A percentile compares a stretch with the other conserved stretches of the same genome.
These are phyloP conservation scores for Claviceps pusilla DNA, from an alignment of 2,329 filamentous ascomycete species.

Conservation along the genomic window DNA sequence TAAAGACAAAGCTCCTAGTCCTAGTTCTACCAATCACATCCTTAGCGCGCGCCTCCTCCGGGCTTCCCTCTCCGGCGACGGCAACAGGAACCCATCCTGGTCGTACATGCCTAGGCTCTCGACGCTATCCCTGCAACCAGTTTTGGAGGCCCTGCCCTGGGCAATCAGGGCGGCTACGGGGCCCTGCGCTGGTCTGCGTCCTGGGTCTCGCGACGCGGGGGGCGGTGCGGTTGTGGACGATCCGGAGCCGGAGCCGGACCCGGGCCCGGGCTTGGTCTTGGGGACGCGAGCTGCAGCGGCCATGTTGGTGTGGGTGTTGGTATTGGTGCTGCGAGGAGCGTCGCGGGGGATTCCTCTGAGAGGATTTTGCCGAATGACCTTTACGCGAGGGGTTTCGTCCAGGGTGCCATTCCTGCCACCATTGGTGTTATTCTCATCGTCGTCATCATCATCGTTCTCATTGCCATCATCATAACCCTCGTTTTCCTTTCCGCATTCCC, in stretches of 20 bases:
- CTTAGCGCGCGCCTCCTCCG: neutral
- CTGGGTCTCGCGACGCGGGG: too few species aligned
- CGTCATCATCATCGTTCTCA: neutral
- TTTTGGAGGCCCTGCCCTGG: conserved; percentile 9
- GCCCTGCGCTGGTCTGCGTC: conserved; percentile 10
- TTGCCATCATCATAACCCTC: conserved; percentile 6
- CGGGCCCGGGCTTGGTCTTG: too few species aligned
- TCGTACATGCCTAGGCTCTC: conserved; percentile 31
- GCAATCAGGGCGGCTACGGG: conserved; percentile 14
- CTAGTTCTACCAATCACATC: neutral
- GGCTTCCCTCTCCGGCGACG: conserved; percentile 23
- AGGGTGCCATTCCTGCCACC: neutral
- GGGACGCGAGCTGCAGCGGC: too few species aligned
- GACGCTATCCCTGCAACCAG: conserved; percentile 13
- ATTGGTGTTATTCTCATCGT: neutral
- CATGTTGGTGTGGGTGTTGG: too few species aligned
- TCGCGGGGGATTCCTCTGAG: too few species aligned
- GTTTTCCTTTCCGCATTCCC: conserved; percentile 18
- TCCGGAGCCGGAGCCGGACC: too few species aligned
- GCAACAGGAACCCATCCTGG: conserved; percentile 29
- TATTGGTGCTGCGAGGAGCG: too few species aligned
- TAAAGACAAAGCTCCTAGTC: too few species aligned
- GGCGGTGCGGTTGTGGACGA: too few species aligned
- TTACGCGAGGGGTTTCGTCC: neutral
- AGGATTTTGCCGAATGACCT: too few species aligned